Conservation (phyloP, 805 yeast species). For the Ogataea pini region DNA sequence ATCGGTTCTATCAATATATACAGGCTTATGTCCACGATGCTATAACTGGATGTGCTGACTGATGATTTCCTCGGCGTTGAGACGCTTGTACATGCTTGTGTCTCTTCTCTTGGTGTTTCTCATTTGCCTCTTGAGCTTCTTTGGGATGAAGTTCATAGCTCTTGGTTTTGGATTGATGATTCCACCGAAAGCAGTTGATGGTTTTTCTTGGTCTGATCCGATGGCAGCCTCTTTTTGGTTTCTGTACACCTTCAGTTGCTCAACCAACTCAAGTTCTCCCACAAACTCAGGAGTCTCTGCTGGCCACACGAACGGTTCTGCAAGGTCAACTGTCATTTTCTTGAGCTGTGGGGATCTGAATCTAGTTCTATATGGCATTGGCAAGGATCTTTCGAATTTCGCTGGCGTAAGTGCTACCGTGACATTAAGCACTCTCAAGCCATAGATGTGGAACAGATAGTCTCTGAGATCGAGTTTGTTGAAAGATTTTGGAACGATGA, state of each 20-base stretch:
- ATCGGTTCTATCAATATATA: slow-evolving; percentile 5
- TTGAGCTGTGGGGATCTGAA: slow-evolving; percentile 79
- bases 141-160: slow-evolving; percentile 68
- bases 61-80: slow-evolving; percentile 40
- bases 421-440: slow-evolving; percentile 83
- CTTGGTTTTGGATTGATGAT: slow-evolving; percentile 52
- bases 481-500: slow-evolving; percentile 89
- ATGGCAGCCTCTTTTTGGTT: slow-evolving; percentile 46
- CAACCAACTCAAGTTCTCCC: slow-evolving; percentile 36
- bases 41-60: slow-evolving; percentile 41
- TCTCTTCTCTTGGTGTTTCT: slow-evolving; percentile 44
- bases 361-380: slow-evolving; percentile 61
- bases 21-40: neutral
- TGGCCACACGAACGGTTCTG: slow-evolving; percentile 96
- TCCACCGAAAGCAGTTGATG: slow-evolving; percentile 76
- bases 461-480: slow-evolving; percentile 94
- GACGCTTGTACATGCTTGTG: slow-evolving; percentile 24
- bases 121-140: slow-evolving; percentile 45
- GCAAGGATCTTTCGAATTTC: slow-evolving; percentile 55
- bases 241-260: slow-evolving; percentile 53
- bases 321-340: slow-evolving; percentile 96
- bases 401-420: slow-evolving; percentile 84
- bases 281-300: slow-evolving; percentile 43
- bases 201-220: slow-evolving; percentile 71
- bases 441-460: slow-evolving; percentile 86